Conservation (phyloP, 225 moss, liverwort and hornwort genomes). For the Bryoerythrophyllum caledonicum region DNA sequence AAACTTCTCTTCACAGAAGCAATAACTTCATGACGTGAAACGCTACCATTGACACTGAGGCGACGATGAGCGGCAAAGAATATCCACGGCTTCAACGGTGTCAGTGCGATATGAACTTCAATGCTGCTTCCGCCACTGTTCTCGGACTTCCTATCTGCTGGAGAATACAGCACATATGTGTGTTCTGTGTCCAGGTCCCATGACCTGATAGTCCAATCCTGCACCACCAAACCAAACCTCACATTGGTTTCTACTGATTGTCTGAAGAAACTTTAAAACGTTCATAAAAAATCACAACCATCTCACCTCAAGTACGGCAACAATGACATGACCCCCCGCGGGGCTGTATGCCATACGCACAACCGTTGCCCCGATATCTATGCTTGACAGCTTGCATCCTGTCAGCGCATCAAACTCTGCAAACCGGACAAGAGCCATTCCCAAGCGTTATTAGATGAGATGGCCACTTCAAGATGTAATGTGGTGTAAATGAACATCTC, state of each 20-base stretch:
- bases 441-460: slow-evolving; percentile 14
- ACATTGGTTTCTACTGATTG: not conserved
- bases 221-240: slow-evolving; percentile 22
- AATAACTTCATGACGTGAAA: slow-evolving; percentile 8
- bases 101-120: slow-evolving; percentile 97
- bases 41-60: slow-evolving; percentile 91
- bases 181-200: slow-evolving; percentile 99
- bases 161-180: slow-evolving; percentile 91
- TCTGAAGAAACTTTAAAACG: not conserved
- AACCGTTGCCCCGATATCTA: slow-evolving; percentile 95
- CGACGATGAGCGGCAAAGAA: slow-evolving; percentile 99
- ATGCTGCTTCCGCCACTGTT: slow-evolving; percentile 69
- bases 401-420: slow-evolving; percentile 98
- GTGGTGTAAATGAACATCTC: not conserved
- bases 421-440: slow-evolving; percentile 20
- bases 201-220: slow-evolving; percentile 98
- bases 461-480: not conserved
- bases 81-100: slow-evolving; percentile 97
- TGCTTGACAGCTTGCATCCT: slow-evolving; percentile 98
- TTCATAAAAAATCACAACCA: not conserved
- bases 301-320: slow-evolving; percentile 95
- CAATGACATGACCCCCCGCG: slow-evolving; percentile 92
- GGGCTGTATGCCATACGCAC: slow-evolving; percentile 97
- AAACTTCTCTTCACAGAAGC: slow-evolving; percentile 6
- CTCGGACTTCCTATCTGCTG: slow-evolving; percentile 85